Evolutionary conservation across 306 rosid species (phyloP), one percentile per base, ranked within the genome.

Genomic region (Dalbergia oliveri): DNA sequence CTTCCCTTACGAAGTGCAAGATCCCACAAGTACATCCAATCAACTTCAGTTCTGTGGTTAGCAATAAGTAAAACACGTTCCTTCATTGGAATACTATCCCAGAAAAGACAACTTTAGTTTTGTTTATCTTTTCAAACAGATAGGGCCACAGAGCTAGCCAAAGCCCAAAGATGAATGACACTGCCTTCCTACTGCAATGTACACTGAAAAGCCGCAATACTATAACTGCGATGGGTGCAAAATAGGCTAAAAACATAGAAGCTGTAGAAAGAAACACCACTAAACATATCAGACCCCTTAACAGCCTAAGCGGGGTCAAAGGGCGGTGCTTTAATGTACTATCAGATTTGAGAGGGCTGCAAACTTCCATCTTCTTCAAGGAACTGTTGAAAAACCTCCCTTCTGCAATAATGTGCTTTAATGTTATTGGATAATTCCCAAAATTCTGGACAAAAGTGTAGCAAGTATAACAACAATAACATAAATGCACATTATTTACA

Each of bases 1-100:
- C 92, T 85, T 66, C 97, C 94, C 56, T 91, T 96, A 62, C 98
- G 77, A 86, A 91, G 80, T 19, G 98, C 99, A 65, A 96, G 92
- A 81, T 91, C 83, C 99, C 99, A 96, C 88, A 96, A 89, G 88
- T 91, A 96, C 99, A 96, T 96, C 99, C 99, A 96, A 82, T 96
- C 99, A 61, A 96, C 99, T 86, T 96, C 99, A 21, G 97, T 96
- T 86, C 93, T 88, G 84, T 96, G 99, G 75, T 96, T 96, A 15
- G 99, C 87, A 81, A 96, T 86, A 4, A 96, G 88, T 76, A 96
- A 68, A 82, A 86, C 94, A 37, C 98, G 98, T 83, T 96, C 99
- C 76, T 82, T 85, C 21, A 60, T 77, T 0, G 99, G 99, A 74
- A 96, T 70, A 50, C 53, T 70, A 62, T 93, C 98, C 99, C 99